phyloP scores from a whole-genome alignment of 2,329 filamentous ascomycete genomes.

The Aurifilum marmelostoma region DNA sequence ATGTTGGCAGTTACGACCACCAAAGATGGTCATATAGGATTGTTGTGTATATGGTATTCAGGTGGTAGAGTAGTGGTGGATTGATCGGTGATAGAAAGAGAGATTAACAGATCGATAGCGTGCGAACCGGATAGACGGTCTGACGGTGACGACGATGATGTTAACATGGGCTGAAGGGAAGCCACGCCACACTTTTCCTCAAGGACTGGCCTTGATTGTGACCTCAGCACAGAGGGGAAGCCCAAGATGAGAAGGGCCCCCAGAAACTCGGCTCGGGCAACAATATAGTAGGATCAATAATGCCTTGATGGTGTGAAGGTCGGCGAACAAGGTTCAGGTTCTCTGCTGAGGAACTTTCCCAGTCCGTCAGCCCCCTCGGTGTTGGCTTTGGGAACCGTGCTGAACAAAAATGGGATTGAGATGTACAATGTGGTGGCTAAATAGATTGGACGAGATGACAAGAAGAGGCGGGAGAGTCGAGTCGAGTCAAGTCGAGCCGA shows the following conservation, averaged over 20 bases:
- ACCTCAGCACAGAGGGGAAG: too few species aligned
- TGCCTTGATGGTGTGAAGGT: not conserved
- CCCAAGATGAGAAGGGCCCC: not conserved
- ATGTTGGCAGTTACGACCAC: not conserved
- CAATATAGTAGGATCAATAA: not conserved
- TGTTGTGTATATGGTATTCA: too few species aligned
- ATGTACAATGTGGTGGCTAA: not conserved
- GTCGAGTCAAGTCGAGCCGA: not conserved
- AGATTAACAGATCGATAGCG: not conserved
- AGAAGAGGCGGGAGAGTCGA: not conserved
- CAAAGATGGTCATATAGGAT: not conserved
- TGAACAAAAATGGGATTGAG: not conserved
- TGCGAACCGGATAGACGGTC: not conserved
- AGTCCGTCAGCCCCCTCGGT: not conserved
- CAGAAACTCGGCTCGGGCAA: not conserved
- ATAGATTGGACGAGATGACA: constrained; percentile 10
- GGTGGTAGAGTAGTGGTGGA: too few species aligned
- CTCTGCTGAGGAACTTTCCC: not conserved
- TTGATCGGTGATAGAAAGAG: too few species aligned
- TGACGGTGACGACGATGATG: not conserved
- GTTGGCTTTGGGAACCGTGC: not conserved
- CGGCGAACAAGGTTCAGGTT: not conserved
- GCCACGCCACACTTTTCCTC: not conserved
- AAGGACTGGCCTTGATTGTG: not conserved
- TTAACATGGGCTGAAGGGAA: not conserved